Conservation (phyloP, 1,284 basidiomycete genomes). For the Moesziomyces globuligerus region DNA sequence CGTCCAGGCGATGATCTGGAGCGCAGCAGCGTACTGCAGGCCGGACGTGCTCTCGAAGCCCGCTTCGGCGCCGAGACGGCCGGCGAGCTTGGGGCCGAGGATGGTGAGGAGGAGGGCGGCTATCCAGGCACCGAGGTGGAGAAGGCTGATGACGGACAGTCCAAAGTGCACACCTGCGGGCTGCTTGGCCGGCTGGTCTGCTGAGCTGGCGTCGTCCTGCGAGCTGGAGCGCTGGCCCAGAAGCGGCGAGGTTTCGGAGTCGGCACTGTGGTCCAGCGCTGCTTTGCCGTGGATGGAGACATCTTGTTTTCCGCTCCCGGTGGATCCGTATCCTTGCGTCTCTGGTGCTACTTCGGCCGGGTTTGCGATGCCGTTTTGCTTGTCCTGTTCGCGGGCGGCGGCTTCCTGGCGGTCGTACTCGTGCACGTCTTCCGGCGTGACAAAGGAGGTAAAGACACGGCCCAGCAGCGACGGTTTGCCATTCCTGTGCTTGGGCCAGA, state of each 20-base stretch:
- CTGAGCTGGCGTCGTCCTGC: neutral
- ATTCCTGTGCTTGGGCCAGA: constrained; percentile 8
- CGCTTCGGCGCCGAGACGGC: constrained; percentile 9
- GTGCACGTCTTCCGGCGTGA: constrained; percentile 26
- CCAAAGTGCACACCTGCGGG: constrained; percentile 11
- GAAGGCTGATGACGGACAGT: constrained; percentile 14
- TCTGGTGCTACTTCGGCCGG: too few relatives aligned
- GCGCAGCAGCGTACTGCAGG: constrained; percentile 10
- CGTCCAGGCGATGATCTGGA: constrained; percentile 18
- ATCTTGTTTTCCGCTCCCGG: neutral
- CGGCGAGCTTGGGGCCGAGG: neutral
- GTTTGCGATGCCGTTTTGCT: neutral
- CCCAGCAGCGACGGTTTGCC: constrained; percentile 2
- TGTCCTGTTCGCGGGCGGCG: constrained; percentile 5
- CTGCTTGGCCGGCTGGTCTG: constrained; percentile 2
- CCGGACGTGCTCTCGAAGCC: constrained; percentile 10
- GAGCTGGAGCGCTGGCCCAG: neutral
- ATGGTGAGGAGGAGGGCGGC: constrained; percentile 7
- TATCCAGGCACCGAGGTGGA: constrained; percentile 18
- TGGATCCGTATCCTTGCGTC: constrained; percentile 14
- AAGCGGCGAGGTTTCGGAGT: constrained; percentile 25
- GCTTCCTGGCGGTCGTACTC: constrained; percentile 25
- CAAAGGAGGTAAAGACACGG: constrained; percentile 19
- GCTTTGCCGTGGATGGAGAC: neutral
- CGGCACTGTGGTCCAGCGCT: neutral